Conservation (phyloP, 148 eudicot genomes). For the Vaccinium macrocarpon region DNA sequence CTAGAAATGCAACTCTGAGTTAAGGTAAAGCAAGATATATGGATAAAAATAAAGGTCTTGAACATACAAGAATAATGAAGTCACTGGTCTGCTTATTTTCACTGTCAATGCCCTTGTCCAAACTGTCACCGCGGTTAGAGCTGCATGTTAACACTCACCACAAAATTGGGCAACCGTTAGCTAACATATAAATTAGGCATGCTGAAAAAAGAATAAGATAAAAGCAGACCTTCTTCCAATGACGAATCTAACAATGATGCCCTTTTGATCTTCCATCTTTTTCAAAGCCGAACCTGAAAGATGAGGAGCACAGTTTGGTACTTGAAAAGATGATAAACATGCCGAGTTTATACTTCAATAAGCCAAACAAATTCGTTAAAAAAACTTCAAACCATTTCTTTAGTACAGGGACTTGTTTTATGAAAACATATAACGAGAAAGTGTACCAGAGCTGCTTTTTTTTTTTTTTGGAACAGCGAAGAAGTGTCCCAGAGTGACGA, state of each 20-base stretch:
- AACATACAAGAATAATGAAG: constrained; percentile 74
- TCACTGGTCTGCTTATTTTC: constrained; percentile 67
- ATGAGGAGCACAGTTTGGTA: not conserved
- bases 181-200: constrained; percentile 10
- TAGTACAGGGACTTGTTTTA: not conserved
- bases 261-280: constrained; percentile 66
- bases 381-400: not conserved
- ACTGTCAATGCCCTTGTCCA: constrained; percentile 66
- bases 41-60: not conserved
- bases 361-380: constrained; percentile 12
- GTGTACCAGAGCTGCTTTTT: not conserved
- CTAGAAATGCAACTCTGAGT: not conserved
- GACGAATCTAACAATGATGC: constrained; percentile 67
- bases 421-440: not conserved
- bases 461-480: too few species aligned
- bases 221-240: constrained; percentile 70
- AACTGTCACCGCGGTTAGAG: constrained; percentile 67
- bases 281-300: constrained; percentile 50
- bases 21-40: not conserved
- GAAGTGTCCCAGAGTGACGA: not conserved
- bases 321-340: not conserved
- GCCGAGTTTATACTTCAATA: not conserved
- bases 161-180: constrained; percentile 1
- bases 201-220: not conserved
- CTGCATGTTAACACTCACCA: constrained; percentile 43